These are phyloP conservation scores for Zea luxurians DNA, from an alignment of 176 grass and related monocot genomes.

Conservation along the genomic window DNA sequence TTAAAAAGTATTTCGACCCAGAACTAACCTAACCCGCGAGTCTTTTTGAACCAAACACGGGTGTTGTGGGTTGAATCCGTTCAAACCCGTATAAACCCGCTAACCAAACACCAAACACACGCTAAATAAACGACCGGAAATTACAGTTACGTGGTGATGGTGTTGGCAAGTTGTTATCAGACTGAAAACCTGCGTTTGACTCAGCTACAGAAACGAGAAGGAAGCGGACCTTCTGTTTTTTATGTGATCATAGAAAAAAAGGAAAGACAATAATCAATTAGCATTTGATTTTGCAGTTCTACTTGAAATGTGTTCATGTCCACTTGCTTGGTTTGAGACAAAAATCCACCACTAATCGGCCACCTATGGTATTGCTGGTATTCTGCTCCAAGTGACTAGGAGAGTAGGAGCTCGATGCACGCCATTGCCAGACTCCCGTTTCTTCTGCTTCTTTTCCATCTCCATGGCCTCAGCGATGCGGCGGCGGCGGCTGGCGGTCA, in stretches of 20 bases:
- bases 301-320: constrained; percentile 21
- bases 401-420: not conserved
- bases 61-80: too few species aligned
- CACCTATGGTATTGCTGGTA: not conserved
- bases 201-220: too few species aligned
- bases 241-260: not conserved
- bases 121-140: too few species aligned
- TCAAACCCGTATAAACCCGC: too few species aligned
- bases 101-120: too few species aligned
- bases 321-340: not conserved
- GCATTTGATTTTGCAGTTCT: not conserved
- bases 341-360: not conserved
- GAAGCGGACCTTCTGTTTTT: not conserved
- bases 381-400: not conserved
- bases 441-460: constrained; percentile 1
- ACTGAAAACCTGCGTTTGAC: too few species aligned
- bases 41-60: too few species aligned
- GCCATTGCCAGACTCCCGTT: not conserved
- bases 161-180: too few species aligned
- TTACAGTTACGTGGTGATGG: too few species aligned
- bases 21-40: too few species aligned
- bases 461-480: constrained; percentile 7
- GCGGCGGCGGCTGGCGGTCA: not conserved
- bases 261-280: not conserved
- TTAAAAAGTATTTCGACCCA: too few species aligned